A percentile compares a stretch with the other conserved stretches of the same genome.
Conservation (phyloP, 2,329 filamentous ascomycete genomes). For the Fusarium sarcochroum region DNA sequence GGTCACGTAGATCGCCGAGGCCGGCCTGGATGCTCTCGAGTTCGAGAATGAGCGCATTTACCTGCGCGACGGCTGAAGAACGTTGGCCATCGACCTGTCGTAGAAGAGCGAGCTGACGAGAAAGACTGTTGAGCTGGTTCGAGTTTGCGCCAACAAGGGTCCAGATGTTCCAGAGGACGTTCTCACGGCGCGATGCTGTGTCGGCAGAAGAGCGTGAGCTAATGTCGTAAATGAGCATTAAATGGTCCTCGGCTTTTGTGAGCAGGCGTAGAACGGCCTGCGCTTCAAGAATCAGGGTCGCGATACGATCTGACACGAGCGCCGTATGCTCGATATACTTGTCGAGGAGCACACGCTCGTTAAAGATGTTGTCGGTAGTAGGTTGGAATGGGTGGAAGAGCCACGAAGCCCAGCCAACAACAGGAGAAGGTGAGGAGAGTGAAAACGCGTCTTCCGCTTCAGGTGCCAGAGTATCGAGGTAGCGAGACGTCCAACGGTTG, state of each 20-base stretch:
- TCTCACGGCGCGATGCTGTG: constrained; percentile 71
- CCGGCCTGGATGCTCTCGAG: constrained; percentile 80
- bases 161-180: constrained; percentile 79
- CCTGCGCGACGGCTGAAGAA: constrained; percentile 74
- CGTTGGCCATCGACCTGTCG: constrained; percentile 76
- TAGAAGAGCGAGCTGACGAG: constrained; percentile 75
- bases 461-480: constrained; percentile 73
- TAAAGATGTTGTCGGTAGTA: constrained; percentile 58
- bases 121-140: constrained; percentile 70
- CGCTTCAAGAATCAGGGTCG: constrained; percentile 76
- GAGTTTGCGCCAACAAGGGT: constrained; percentile 80
- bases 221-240: constrained; percentile 78
- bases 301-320: constrained; percentile 78
- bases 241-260: constrained; percentile 75
- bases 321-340: constrained; percentile 82
- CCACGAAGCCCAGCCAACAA: constrained; percentile 59
- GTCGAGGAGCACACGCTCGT: constrained; percentile 74
- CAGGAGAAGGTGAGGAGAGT: constrained; percentile 50
- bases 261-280: constrained; percentile 76
- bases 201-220: constrained; percentile 73
- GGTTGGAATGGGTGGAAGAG: constrained; percentile 75
- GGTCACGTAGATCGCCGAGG: constrained; percentile 78
- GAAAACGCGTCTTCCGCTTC: constrained; percentile 48
- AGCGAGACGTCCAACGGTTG: constrained; percentile 80
- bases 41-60: constrained; percentile 79